These are phyloP conservation scores for Mycena galopus DNA, from an alignment of 768 basidiomycete species.

Conservation along the genomic window DNA sequence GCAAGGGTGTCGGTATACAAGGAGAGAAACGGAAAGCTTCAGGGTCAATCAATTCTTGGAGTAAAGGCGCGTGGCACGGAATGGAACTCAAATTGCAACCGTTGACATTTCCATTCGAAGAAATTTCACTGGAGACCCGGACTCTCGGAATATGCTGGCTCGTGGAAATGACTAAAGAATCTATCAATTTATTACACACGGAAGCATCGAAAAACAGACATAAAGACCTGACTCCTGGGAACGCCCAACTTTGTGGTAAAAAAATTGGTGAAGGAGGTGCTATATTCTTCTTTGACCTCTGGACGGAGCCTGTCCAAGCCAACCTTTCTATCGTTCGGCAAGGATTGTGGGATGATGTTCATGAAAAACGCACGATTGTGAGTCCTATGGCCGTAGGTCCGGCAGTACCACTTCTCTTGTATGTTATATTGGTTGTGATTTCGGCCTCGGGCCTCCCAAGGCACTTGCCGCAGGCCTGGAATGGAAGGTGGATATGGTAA, in stretches of 20 bases:
- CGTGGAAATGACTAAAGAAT: too few relatives aligned
- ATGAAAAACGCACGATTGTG: constrained; percentile 60
- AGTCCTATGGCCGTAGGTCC: constrained; percentile 74
- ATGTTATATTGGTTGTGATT: constrained; percentile 64
- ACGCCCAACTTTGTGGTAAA: constrained; percentile 67
- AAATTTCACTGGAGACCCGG: too few relatives aligned
- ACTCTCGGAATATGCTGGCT: too few relatives aligned
- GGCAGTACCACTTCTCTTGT: constrained; percentile 70
- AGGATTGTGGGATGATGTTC: background rate
- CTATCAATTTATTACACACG: too few relatives aligned
- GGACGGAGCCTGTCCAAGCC: constrained; percentile 69
- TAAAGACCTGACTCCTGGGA: constrained; percentile 68
- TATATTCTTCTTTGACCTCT: constrained; percentile 63
- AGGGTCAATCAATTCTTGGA: too few relatives aligned
- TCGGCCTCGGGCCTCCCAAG: constrained; percentile 67
- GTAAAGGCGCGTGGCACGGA: too few relatives aligned
- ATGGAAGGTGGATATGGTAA: background rate
- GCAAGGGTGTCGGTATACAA: too few relatives aligned
- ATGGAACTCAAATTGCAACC: too few relatives aligned
- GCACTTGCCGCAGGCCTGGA: constrained; percentile 64
- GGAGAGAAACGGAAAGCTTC: too few relatives aligned
- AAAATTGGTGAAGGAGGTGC: constrained; percentile 66
- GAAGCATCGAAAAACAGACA: constrained; percentile 51
- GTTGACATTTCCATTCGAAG: too few relatives aligned
- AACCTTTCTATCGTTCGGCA: constrained; percentile 50